Conservation (phyloP, 805 yeast genomes). For the Cyberlindnera bimundalis region DNA sequence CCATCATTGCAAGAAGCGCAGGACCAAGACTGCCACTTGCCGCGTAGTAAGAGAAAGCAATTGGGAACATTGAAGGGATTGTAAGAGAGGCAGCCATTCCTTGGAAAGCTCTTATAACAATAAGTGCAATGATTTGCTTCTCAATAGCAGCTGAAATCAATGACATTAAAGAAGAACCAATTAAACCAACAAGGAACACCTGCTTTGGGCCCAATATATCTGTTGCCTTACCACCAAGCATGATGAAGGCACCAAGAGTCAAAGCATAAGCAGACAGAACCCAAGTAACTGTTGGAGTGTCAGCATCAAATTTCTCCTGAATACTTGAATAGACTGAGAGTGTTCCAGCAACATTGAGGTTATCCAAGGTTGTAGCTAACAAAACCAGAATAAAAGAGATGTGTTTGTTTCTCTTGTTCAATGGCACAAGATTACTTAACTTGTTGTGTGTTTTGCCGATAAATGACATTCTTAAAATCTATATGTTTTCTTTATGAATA, state of each 20-base stretch:
- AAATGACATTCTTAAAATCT: no score
- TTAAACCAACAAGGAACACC: not conserved
- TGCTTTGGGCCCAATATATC: slow-evolving; percentile 40
- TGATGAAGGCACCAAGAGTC: slow-evolving; percentile 42
- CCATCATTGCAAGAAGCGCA: slow-evolving; percentile 28
- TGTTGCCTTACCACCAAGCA: slow-evolving; percentile 39
- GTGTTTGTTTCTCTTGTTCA: slow-evolving; percentile 5
- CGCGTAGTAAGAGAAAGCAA: slow-evolving; percentile 30
- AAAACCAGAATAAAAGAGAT: slow-evolving; percentile 20
- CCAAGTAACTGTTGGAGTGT: slow-evolving; percentile 37
- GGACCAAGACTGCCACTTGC: slow-evolving; percentile 23
- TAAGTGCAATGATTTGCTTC: slow-evolving; percentile 29
- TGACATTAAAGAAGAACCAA: slow-evolving; percentile 21
- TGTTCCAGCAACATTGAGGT: slow-evolving; percentile 10
- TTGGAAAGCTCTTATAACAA: slow-evolving; percentile 43
- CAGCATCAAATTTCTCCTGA: slow-evolving; percentile 5
- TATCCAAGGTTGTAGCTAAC: slow-evolving; percentile 16
- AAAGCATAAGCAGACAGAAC: slow-evolving; percentile 41
- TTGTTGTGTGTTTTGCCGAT: not conserved
- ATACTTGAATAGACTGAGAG: slow-evolving; percentile 5
- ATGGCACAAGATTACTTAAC: slow-evolving; percentile 1
- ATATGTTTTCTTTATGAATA: no score
- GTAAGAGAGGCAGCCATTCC: slow-evolving; percentile 41
- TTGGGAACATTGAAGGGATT: slow-evolving; percentile 36
- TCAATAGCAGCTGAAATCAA: slow-evolving; percentile 14